Base-by-base conservation (phyloP, 768 basidiomycete genomes). In the Rubroboletus satanas region DNA sequence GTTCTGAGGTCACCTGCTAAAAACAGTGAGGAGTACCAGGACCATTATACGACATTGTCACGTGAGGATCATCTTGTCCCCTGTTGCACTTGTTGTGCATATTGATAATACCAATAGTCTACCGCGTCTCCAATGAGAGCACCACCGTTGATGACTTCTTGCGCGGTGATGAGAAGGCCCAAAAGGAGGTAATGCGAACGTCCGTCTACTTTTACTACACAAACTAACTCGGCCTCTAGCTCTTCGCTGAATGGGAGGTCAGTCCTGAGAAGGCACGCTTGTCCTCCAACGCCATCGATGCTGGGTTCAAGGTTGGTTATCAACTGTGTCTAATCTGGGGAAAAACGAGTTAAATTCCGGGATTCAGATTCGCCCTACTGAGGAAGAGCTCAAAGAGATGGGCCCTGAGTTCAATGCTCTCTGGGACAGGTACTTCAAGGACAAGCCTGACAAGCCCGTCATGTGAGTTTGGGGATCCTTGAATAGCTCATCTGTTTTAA, bases 361-460 rank as follows among this genome's bases (percentile, higher is more conserved):
- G n/a, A 12, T 17, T 11, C 55, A 84, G 84, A 85, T 87, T 61
- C 84, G 85, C 32, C 86, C 85, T 1, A 83, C 83, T 2, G 81
- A 81, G 65, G 81, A 76, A 60, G 86, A 88, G 65, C 73, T 87
- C 56, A 87, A 85, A 66, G 83, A 86, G 69, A 86, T 87, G 84
- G 85, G 85, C n/a, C 85, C 84, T 15, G 85, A 87, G 62, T 87
- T 87, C 72, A 84, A 84, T 62, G 74, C 75, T 58, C 78, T 87
- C 45, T 87, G 81, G 82, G 71, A 88, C 65, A 77, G 37, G 29
- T 87, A 88, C 73, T 87, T 88, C 80, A 85, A 83, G 75, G 83
- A 88, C 74, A 87, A 86, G 75, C 85, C 85, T 51, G 85, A 87
- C 75, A 88, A 87, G 75, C 86, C 85, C 4, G 83, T 87, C 55